Evolutionary conservation across 208 protist genomes (phyloP).

Genomic region (Trypanosoma mega): DNA sequence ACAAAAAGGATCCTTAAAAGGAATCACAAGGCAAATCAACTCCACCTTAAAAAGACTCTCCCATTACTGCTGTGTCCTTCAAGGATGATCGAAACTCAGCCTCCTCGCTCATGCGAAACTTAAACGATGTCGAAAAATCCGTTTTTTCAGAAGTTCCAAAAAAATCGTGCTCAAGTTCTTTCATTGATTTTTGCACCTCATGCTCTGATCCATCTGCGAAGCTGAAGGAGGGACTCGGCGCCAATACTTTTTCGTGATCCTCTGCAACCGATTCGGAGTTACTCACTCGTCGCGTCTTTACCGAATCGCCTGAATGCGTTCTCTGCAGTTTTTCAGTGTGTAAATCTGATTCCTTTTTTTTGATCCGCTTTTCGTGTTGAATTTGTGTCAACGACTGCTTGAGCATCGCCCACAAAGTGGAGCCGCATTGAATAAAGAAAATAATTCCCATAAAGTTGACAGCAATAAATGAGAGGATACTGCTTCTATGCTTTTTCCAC

Average conservation of each 20-base stretch:
- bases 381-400: conserved; percentile 23
- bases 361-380: conserved; percentile 12
- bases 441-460: conserved; percentile 72
- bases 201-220: conserved; percentile 11
- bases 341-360: background rate
- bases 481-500: conserved; percentile 26
- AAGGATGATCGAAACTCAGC: conserved; percentile 67
- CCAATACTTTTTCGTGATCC: background rate
- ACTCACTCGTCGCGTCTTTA: conserved; percentile 2
- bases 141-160: conserved; percentile 11
- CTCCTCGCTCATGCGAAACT: conserved; percentile 79
- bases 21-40: background rate
- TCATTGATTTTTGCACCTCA: conserved; percentile 2
- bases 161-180: conserved; percentile 8
- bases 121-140: conserved; percentile 64
- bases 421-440: conserved; percentile 50
- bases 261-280: background rate
- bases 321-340: conserved; percentile 9
- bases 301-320: background rate
- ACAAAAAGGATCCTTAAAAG: background rate
- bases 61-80: conserved; percentile 41
- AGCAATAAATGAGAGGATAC: conserved; percentile 51
- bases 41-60: conserved; percentile 2
- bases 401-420: conserved; percentile 32
- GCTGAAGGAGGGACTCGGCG: background rate